A percentile compares a stretch with the other conserved stretches of the same genome.
Conservation (phyloP, 345 rosid genomes). For the Brassica carinata region DNA sequence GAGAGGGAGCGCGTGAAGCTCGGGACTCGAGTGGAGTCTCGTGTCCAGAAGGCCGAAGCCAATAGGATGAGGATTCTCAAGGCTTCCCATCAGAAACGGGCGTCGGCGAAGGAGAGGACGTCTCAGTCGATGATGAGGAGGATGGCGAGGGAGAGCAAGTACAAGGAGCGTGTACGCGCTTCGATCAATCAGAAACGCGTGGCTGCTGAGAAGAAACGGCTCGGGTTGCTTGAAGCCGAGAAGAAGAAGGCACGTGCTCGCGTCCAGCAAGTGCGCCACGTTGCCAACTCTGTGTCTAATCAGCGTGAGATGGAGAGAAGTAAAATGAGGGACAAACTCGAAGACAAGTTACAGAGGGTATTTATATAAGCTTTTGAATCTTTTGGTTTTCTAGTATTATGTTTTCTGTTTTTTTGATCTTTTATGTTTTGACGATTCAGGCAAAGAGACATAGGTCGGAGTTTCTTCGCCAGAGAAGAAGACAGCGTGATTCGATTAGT, state of each 20-base stretch:
- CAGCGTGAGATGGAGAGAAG: conserved; percentile 93
- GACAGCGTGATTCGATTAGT: conserved; percentile 55
- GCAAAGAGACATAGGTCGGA: conserved; percentile 90
- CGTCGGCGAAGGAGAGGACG: conserved; percentile 75
- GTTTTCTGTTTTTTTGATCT: conserved; percentile 22
- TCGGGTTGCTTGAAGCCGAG: conserved; percentile 85
- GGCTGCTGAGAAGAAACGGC: conserved; percentile 92
- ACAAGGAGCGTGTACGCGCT: conserved; percentile 79
- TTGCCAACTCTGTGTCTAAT: conserved; percentile 70
- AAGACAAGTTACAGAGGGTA: conserved; percentile 86
- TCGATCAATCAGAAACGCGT: conserved; percentile 87
- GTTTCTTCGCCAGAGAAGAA: conserved; percentile 81
- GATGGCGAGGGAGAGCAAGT: conserved; percentile 84
- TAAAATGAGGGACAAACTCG: conserved; percentile 79
- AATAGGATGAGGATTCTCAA: conserved; percentile 86
- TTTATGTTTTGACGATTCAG: conserved; percentile 40
- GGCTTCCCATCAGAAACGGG: conserved; percentile 73
- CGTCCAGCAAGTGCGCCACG: conserved; percentile 65
- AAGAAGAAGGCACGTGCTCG: conserved; percentile 84
- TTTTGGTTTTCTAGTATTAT: neutral
- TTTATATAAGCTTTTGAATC: neutral
- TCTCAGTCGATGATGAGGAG: conserved; percentile 77
- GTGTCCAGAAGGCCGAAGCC: conserved; percentile 87
- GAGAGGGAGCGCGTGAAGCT: conserved; percentile 84
- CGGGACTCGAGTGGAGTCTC: conserved; percentile 73